Conservation (phyloP, 352 stramenopile species). For the Sclerospora graminicola region DNA sequence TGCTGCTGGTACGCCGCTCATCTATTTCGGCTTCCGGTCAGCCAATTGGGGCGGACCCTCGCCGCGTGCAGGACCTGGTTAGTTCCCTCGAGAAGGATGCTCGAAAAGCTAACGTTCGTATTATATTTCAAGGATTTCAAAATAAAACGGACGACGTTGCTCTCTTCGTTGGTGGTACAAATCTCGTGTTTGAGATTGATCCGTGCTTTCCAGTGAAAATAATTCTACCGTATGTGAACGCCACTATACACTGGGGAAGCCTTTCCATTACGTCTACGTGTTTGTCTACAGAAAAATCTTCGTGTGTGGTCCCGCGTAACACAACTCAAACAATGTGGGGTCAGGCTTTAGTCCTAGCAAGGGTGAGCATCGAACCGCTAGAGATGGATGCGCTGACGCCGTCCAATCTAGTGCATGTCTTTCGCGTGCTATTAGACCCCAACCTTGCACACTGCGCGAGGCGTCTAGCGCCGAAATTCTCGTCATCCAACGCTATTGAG, state of each 20-base stretch:
- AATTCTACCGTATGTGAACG: conserved; percentile 28
- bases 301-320: conserved; percentile 38
- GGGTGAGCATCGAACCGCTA: conserved; percentile 30
- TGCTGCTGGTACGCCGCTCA: too few species aligned
- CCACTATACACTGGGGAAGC: conserved; percentile 47
- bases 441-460: conserved; percentile 29
- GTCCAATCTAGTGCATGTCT: conserved; percentile 32
- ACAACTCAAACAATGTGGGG: conserved; percentile 42
- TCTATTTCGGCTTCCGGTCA: conserved; percentile 41
- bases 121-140: conserved; percentile 53
- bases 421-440: conserved; percentile 25
- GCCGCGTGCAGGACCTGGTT: conserved; percentile 31
- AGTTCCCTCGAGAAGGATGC: conserved; percentile 33
- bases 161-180: conserved; percentile 24
- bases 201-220: conserved; percentile 26
- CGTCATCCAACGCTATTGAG: conserved; percentile 28
- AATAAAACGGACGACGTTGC: conserved; percentile 15
- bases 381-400: conserved; percentile 33
- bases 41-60: conserved; percentile 38
- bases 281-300: conserved; percentile 31
- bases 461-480: conserved; percentile 30
- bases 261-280: conserved; percentile 41
- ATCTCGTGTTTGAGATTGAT: conserved; percentile 40
- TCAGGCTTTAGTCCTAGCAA: conserved; percentile 31
- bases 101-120: conserved; percentile 20